Evolutionary conservation across 2,329 filamentous ascomycete genomes (phyloP).

Genomic region (Aspergillus brasiliensis): DNA sequence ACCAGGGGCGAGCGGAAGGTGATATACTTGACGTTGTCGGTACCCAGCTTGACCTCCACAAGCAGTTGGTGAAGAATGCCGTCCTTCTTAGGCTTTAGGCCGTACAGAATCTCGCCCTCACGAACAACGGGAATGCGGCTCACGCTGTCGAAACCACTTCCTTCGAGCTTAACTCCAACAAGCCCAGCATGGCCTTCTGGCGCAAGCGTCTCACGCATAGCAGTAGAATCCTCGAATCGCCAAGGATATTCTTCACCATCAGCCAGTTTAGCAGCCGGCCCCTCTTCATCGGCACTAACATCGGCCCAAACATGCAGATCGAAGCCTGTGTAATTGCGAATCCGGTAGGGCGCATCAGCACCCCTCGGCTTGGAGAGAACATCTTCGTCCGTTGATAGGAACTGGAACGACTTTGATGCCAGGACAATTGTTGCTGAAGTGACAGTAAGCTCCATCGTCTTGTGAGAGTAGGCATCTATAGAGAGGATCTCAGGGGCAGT

Average conservation of each 20-base stretch:
- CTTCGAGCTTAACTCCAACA: constrained; percentile 82
- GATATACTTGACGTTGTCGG: constrained; percentile 97
- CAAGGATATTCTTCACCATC: constrained; percentile 92
- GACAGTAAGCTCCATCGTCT: constrained; percentile 86
- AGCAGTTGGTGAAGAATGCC: constrained; percentile 84
- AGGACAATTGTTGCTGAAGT: constrained; percentile 93
- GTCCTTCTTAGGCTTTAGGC: constrained; percentile 82
- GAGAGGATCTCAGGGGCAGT: constrained; percentile 73
- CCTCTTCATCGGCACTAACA: constrained; percentile 67
- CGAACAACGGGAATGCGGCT: constrained; percentile 86
- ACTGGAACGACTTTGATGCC: constrained; percentile 88
- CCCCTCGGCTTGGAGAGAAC: constrained; percentile 90
- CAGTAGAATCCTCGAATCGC: constrained; percentile 96
- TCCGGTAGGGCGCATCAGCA: constrained; percentile 86
- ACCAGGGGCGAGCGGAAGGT: constrained; percentile 89
- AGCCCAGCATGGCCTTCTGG: constrained; percentile 78
- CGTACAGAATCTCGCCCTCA: constrained; percentile 92
- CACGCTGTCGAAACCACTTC: constrained; percentile 89
- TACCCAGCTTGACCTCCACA: constrained; percentile 86
- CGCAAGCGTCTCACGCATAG: constrained; percentile 89
- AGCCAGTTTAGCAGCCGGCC: constrained; percentile 70
- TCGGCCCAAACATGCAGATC: constrained; percentile 82
- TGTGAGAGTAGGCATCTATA: constrained; percentile 84
- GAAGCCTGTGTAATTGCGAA: constrained; percentile 95
- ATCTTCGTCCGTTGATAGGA: constrained; percentile 84